Percentiles rank a stretch among this genome's conserved stretches.
Conservation (phyloP, 805 yeast species). For the Ascoidea asiatica region DNA sequence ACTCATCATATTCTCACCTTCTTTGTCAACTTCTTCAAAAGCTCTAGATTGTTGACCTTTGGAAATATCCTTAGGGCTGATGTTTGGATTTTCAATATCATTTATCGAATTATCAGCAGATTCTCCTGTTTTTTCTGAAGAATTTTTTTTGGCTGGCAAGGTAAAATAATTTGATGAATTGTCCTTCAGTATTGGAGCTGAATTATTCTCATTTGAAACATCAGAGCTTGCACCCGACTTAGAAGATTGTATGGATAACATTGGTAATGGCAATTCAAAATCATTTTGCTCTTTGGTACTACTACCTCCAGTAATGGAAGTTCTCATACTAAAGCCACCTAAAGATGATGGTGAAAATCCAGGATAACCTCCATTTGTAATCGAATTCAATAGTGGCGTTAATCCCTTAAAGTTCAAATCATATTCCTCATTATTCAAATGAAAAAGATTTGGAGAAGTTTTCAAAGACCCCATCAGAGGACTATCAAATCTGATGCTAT, state of each 20-base stretch:
- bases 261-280: not conserved
- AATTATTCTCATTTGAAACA: not conserved
- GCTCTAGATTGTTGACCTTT: not conserved
- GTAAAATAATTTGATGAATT: not conserved
- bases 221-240: too few relatives aligned
- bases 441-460: too few relatives aligned
- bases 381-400: not conserved
- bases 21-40: not conserved
- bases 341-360: slow-evolving; percentile 8
- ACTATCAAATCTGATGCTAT: too few relatives aligned
- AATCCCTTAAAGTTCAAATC: not conserved
- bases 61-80: not conserved
- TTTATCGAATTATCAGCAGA: too few relatives aligned
- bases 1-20: not conserved
- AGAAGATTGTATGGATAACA: not conserved
- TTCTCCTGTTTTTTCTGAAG: too few relatives aligned
- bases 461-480: too few relatives aligned
- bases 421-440: not conserved
- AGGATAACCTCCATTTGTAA: not conserved
- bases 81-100: too few relatives aligned
- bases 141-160: not conserved
- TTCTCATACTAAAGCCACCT: too few relatives aligned
- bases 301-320: not conserved
- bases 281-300: not conserved
- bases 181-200: not conserved